Evolutionary conservation across 345 rosid genomes (phyloP), one percentile per base, ranked within the genome.

Genomic region (Brassica rapa): DNA sequence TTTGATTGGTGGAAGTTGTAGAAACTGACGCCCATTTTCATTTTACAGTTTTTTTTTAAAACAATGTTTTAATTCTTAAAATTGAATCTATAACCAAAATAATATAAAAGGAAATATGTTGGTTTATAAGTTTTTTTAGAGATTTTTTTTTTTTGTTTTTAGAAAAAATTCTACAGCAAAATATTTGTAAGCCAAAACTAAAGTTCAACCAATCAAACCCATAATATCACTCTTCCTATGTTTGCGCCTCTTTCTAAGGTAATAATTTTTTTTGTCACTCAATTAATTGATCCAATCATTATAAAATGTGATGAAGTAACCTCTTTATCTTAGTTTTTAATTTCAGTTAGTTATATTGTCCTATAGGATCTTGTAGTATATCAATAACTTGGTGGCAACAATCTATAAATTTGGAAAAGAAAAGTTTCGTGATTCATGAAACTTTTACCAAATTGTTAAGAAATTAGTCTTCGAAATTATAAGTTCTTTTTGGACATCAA

Each of bases 201-300:
- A 33, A 33, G 7, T 33, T 33, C 37, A 33, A 33, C 37, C 8
- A 33, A 33, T 33, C 37, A 33, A 32, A 5, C 8, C 37, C 12
- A 68, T 51, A 51, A 5, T n/a, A 55, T 39, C 41, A 63, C 61
- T 74, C 72, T 37, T 37, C 78, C 79, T 69, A 74, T 63, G 78
- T 80, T 80, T 80, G 72, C 76, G 83, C 76, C 76, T 80, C 56
- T 70, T 80, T 56, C 10, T 75, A 70, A 62, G 79, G 63, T 56
- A 61, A 59, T 71, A 10, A 2, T 9, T 41, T 9, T 41, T 53
- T 8, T 57, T 29, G 51, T 29, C 24, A 39, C 4, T 23, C 79
- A 75, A 75, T 80, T 21, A 80, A 75, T 80, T 65, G 76, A 80
- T 64, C 46, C 43, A 70, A 30, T 63, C 77, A 75, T 75, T 75